Base-by-base conservation (phyloP, 495 filamentous ascomycete genomes). In the Penicillium pulvis region DNA sequence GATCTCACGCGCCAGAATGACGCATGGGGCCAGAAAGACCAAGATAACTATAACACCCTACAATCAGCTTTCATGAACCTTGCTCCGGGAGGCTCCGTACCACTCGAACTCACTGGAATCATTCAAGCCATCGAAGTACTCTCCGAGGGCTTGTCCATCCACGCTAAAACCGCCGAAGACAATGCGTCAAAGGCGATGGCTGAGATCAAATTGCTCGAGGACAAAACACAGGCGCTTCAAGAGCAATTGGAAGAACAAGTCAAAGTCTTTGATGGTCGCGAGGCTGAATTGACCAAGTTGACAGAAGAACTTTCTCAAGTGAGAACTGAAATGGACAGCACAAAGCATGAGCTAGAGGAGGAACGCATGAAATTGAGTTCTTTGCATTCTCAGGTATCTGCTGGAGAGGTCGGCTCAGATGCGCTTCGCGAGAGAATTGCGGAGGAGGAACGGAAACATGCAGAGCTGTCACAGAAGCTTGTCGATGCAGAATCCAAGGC, bases 341-440 rank as follows among this genome's bases (percentile, higher is more conserved):
- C 92, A 19, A 79, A 85, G 53, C 71, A 73, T 19, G 89, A 95
- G 61, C 73, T 96, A 23, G 74, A 82, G 8, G 82, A 88, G 33
- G 85, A 89, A 51, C 85, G 86, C 26, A 73, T 79, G 10, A 86
- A 89, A 57, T 77, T 93, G 24, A 79, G 77, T 42, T 74, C 83
- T 16, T 76, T 96, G 30, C 83, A 89, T 54, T 74, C 75, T 14
- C 86, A 85, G 69, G 84, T 94, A 66, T 81, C 87, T 6, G 87
- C 89, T 42, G 91, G 90, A 33, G 90, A 92, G 66, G 91, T 85
- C 7, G 90, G 89, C 23, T 90, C 89, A 7, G 89, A 93, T 69
- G 87, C 83, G 16, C 73, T 96, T 51, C 85, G 85, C 42, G 85
- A 87, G 67, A 81, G 84, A 35, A 73, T 94, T 47, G 83, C 83